phyloP scores from a whole-genome alignment of 371 early-diverging fungal species.

The Mucor racemosus region DNA sequence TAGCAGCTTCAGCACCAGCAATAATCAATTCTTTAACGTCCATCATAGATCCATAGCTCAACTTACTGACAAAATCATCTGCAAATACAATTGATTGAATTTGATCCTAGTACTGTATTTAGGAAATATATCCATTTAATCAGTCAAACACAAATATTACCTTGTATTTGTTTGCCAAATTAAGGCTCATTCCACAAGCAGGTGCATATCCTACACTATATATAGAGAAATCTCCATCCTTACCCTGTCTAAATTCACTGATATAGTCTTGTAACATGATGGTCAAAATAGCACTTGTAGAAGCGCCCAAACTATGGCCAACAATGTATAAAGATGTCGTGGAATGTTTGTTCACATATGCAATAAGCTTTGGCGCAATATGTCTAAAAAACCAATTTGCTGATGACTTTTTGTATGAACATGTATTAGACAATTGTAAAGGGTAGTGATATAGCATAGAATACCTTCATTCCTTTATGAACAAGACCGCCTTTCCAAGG shows the following conservation, averaged over 20 bases:
- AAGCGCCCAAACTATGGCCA: constrained; percentile 82
- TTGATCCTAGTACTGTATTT: constrained; percentile 23
- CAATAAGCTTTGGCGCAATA: constrained; percentile 69
- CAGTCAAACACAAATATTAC: constrained; percentile 18
- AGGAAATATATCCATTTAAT: not conserved
- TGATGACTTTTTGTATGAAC: constrained; percentile 38
- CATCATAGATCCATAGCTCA: constrained; percentile 54
- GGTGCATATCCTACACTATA: constrained; percentile 46
- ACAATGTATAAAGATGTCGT: constrained; percentile 64
- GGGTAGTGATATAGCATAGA: not conserved
- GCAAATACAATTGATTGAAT: constrained; percentile 49
- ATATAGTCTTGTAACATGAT: constrained; percentile 72
- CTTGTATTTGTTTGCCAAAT: constrained; percentile 45
- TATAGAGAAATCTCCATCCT: constrained; percentile 36
- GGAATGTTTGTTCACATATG: constrained; percentile 65
- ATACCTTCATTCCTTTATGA: constrained; percentile 75
- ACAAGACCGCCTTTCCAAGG: constrained; percentile 85
- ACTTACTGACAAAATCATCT: constrained; percentile 49
- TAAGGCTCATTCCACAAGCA: constrained; percentile 41
- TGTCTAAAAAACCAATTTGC: constrained; percentile 77
- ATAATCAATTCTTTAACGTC: constrained; percentile 46
- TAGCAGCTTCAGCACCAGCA: constrained; percentile 45
- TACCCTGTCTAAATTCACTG: constrained; percentile 51
- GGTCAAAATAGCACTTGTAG: constrained; percentile 74
- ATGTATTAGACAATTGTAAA: not conserved